Evolutionary conservation across 1,284 basidiomycete genomes (phyloP), one percentile per base, ranked within the genome.

Genomic region (Coriolopsis trogii): DNA sequence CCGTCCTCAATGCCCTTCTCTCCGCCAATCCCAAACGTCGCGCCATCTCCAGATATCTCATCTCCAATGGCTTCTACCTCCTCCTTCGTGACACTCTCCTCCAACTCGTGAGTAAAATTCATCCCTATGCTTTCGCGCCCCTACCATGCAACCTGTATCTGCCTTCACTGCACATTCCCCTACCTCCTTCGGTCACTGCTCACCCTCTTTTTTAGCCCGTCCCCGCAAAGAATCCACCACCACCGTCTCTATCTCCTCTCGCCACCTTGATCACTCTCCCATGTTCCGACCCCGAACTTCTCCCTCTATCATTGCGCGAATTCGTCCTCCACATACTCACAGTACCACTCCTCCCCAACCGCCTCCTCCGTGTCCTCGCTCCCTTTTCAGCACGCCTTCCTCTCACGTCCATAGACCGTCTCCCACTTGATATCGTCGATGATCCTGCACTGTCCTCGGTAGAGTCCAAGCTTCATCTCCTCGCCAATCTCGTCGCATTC

Each of bases 401-500:
- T 7, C 65, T 80, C n/a, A 51, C 67, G 1, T 64, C 70, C 16
- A 48, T 78, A 13, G 58, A 73, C 44, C 53, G 79, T 51, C 36
- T 66, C 18, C 48, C 66, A 41, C 49, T 53, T 33, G 53, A 62
- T 48, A 63, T 70, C 63, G 28, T 70, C 61, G 47, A 41, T 40
- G 44, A 45, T 34, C 43, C 52, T 1, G 36, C 45, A 13, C 40
- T 63, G 16, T 42, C 47, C 38, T 56, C 56, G 18, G 41, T 52
- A 6, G 73, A 73, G 46, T 67, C 70, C 16, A 78, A 72, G 59
- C 66, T 79, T 38, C 79, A 91, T 58, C 73, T 91, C 3, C 63
- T 89, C 12, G 82, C 87, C 1, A 90, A 89, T 61, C 68, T 91
- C 4, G 67, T 80, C 34, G 76, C 79, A 6, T 86, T 91, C 63